phyloP scores from a whole-genome alignment of 495 filamentous ascomycete genomes.

The Hypoxylon perforatum region DNA sequence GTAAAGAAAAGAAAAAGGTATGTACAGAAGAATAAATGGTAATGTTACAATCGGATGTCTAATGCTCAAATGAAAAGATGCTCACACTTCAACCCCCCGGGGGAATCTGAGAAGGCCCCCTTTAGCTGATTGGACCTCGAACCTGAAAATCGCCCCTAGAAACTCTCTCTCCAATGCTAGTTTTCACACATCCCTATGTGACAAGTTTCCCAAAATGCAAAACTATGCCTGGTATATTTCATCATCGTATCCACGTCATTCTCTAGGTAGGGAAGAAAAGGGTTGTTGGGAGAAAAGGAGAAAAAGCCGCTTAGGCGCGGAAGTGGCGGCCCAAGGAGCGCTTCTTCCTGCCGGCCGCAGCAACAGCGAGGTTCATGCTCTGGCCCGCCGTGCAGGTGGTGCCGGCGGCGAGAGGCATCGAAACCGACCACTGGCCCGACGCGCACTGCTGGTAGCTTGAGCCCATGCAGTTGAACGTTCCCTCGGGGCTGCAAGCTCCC shows the following conservation, averaged over 20 bases:
- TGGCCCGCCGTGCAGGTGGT: constrained; percentile 51
- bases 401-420: constrained; percentile 51
- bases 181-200: not conserved
- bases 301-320: constrained; percentile 48
- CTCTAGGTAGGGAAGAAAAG: too few relatives aligned
- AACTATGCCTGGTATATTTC: not conserved
- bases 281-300: too few relatives aligned
- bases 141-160: not conserved
- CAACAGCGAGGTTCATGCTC: constrained; percentile 44
- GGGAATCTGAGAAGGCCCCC: too few relatives aligned
- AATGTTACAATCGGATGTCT: constrained; percentile 4
- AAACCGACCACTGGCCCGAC: constrained; percentile 54
- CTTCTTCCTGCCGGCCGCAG: constrained; percentile 39
- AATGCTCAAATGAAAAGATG: constrained; percentile 1
- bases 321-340: constrained; percentile 41
- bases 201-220: too few relatives aligned
- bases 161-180: not conserved
- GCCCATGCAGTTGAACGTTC: constrained; percentile 58
- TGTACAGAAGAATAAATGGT: constrained; percentile 13
- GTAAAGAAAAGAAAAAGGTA: not conserved
- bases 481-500: constrained; percentile 54
- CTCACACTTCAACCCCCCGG: too few relatives aligned
- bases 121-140: not conserved
- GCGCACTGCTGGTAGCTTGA: constrained; percentile 58
- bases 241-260: constrained; percentile 1